Conservation (phyloP, 345 rosid genomes). For the Gossypium sturtianum region DNA sequence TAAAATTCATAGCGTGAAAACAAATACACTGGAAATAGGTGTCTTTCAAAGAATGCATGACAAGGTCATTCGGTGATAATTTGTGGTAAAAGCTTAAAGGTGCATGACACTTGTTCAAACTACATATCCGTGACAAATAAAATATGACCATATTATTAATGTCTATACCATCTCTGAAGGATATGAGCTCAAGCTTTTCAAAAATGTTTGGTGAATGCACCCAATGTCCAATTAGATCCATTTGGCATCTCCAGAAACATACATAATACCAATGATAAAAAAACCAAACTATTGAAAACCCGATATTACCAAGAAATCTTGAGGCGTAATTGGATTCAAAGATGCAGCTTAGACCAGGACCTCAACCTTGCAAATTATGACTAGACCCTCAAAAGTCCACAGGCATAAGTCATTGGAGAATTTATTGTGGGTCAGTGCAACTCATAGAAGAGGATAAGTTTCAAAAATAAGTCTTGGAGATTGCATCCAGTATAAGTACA, state of each 20-base stretch:
- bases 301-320: background rate
- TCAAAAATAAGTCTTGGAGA: background rate
- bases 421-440: background rate
- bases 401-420: background rate
- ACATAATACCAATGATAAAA: background rate
- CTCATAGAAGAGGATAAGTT: background rate
- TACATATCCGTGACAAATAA: slow-evolving; percentile 2
- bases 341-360: background rate
- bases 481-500: background rate
- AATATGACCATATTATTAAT: slow-evolving; percentile 4
- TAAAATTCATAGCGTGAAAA: background rate
- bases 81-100: background rate
- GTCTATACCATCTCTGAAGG: slow-evolving; percentile 41
- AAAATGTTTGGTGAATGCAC: slow-evolving; percentile 50
- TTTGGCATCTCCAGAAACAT: slow-evolving; percentile 38
- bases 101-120: background rate
- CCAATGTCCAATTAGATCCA: slow-evolving; percentile 62
- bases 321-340: background rate
- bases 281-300: background rate
- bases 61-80: background rate
- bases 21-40: background rate
- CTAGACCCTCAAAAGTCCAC: background rate
- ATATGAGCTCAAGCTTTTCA: slow-evolving; percentile 66
- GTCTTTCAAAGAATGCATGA: background rate
- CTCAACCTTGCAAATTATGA: background rate